phyloP scores from a whole-genome alignment of 108 stramenopile species.

The Phaeodactylum tricornutum region DNA sequence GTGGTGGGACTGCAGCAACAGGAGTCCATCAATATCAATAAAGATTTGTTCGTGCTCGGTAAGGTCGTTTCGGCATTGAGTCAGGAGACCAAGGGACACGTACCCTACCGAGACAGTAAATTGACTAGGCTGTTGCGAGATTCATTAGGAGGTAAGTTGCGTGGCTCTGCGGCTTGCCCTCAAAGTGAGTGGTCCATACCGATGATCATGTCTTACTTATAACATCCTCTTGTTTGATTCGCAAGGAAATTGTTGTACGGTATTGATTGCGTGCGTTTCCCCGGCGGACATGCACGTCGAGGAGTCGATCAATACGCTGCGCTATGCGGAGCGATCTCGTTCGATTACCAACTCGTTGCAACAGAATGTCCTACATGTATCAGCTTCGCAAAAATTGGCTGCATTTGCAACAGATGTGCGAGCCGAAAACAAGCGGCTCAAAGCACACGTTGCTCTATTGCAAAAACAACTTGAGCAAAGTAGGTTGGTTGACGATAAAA shows the following conservation, averaged over 20 bases:
- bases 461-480: background rate
- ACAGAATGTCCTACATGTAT: conserved; percentile 75
- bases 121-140: conserved; percentile 87
- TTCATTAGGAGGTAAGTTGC: conserved; percentile 90
- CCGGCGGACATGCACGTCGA: conserved; percentile 93
- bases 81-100: conserved; percentile 26
- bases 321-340: conserved; percentile 91
- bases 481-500: background rate
- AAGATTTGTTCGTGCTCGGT: conserved; percentile 86
- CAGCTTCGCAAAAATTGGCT: too few species aligned
- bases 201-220: too few species aligned
- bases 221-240: too few species aligned
- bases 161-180: too few species aligned
- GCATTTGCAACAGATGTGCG: too few species aligned
- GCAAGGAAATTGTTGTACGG: conserved; percentile 88
- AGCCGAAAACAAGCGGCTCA: background rate
- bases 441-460: background rate
- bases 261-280: conserved; percentile 88
- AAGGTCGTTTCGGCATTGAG: conserved; percentile 87
- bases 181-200: too few species aligned
- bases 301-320: conserved; percentile 88
- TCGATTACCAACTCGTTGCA: conserved; percentile 88
- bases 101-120: conserved; percentile 91
- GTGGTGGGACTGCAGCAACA: conserved; percentile 88
- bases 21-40: conserved; percentile 87